phyloP scores from a whole-genome alignment of 1,139 yeast species.

The Pichia sp. region DNA sequence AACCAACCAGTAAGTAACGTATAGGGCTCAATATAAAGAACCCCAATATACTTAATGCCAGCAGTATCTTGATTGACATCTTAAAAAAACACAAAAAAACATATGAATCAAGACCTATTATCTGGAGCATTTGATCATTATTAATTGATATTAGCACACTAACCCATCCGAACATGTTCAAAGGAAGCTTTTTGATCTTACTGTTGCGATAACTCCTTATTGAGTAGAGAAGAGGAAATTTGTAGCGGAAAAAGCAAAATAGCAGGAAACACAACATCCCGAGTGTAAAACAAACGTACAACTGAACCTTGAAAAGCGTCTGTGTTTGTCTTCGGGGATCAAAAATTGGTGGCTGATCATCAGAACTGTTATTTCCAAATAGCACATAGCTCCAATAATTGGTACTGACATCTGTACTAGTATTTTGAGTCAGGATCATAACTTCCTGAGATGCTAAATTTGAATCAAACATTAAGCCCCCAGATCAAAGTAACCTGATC shows the following conservation, averaged over 20 bases:
- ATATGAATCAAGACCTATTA: constrained; percentile 61
- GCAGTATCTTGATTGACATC: constrained; percentile 61
- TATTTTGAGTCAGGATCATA: not conserved
- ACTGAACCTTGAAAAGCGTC: constrained; percentile 29
- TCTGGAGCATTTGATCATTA: constrained; percentile 50
- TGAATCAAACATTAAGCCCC: no score
- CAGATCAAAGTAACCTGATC: no score
- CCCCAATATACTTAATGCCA: constrained; percentile 55
- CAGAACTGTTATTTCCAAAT: not conserved
- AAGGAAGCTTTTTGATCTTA: constrained; percentile 26
- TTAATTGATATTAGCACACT: constrained; percentile 40
- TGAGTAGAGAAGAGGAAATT: constrained; percentile 27
- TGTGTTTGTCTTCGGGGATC: constrained; percentile 29
- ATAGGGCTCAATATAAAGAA: constrained; percentile 65
- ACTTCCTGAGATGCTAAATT: not conserved
- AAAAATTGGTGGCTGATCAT: constrained; percentile 21
- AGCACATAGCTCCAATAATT: not conserved
- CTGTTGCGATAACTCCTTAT: constrained; percentile 27
- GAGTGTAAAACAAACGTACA: constrained; percentile 25
- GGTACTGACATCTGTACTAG: not conserved
- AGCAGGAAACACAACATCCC: constrained; percentile 25
- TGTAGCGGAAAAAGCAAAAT: constrained; percentile 27
- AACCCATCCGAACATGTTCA: constrained; percentile 49
- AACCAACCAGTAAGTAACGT: constrained; percentile 62
- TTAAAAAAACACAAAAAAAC: constrained; percentile 73